Evolutionary conservation across 1,139 yeast species (phyloP).

Genomic region (Yarrowia galli): DNA sequence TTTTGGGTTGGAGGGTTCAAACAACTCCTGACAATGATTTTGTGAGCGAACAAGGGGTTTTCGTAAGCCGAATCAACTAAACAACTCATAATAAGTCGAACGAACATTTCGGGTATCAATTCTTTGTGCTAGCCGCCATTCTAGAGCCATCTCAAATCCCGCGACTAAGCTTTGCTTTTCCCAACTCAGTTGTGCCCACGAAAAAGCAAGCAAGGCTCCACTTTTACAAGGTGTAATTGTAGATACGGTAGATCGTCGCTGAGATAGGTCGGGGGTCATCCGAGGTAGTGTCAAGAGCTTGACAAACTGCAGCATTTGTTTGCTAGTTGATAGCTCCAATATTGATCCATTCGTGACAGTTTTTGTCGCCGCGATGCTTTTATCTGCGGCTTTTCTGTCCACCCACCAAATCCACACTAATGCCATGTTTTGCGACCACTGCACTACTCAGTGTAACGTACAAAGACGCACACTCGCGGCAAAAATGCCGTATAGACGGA

Average conservation of each 20-base stretch:
- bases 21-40: neutral
- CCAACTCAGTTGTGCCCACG: neutral
- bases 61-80: neutral
- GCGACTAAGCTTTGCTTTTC: neutral
- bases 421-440: neutral
- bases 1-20: neutral
- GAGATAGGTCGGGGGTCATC: neutral
- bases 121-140: neutral
- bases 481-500: too few relatives aligned
- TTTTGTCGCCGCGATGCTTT: too few relatives aligned
- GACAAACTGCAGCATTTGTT: neutral
- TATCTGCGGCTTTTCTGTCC: too few relatives aligned
- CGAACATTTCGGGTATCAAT: neutral
- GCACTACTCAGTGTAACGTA: too few relatives aligned
- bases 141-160: neutral
- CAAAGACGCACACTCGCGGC: too few relatives aligned
- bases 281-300: too few relatives aligned
- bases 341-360: too few relatives aligned
- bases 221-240: neutral
- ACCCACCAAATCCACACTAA: neutral
- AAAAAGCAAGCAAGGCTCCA: slow-evolving; percentile 1
- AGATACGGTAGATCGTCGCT: slow-evolving; percentile 25
- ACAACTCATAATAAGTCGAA: too few relatives aligned
- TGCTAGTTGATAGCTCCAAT: neutral
- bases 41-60: neutral